Evolutionary conservation across 108 stramenopile species (phyloP).

Genomic region (Epipyxis sp.): DNA sequence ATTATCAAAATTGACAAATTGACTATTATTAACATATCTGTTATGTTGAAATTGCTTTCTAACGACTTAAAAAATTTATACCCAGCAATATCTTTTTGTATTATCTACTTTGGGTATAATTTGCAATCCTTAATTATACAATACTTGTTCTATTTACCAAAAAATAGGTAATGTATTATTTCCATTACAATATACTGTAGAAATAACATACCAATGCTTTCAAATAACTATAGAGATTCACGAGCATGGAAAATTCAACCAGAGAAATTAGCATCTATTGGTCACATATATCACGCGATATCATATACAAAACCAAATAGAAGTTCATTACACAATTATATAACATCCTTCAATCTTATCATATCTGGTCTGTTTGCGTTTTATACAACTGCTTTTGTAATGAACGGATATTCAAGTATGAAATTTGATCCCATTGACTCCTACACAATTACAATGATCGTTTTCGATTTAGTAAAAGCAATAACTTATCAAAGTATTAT

Average conservation of each 20-base stretch:
- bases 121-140: neutral
- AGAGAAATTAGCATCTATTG: neutral
- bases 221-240: neutral
- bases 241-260: constrained; percentile 17
- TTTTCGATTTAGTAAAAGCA: neutral
- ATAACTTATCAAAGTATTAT: constrained; percentile 38
- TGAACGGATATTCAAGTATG: neutral
- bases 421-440: neutral
- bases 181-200: neutral
- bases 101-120: neutral
- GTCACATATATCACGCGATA: neutral
- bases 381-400: constrained; percentile 1
- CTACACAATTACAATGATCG: neutral
- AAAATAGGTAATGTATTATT: neutral
- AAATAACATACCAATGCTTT: neutral
- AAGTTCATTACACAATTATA: neutral
- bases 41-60: too few relatives aligned
- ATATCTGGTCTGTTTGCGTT: neutral
- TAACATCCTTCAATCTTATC: neutral
- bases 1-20: too few relatives aligned
- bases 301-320: neutral
- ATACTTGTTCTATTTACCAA: neutral
- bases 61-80: too few relatives aligned
- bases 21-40: too few relatives aligned
- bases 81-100: too few relatives aligned